phyloP scores from a whole-genome alignment of 2,329 filamentous ascomycete species.

The Colletotrichum sp. region DNA sequence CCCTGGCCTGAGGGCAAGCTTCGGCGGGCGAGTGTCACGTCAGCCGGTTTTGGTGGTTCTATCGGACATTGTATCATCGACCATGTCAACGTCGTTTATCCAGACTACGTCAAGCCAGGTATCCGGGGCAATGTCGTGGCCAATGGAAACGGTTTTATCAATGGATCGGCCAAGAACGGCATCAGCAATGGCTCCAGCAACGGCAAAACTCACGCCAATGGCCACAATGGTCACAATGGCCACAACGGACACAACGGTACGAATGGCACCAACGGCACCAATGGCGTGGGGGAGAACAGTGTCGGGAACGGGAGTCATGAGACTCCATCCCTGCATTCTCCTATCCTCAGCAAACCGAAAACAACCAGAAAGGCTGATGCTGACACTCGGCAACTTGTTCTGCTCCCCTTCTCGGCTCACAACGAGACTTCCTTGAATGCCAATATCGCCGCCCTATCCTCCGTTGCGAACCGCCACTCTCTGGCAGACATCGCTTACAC shows the following conservation, averaged over 20 bases:
- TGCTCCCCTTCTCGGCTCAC: slow-evolving; percentile 28
- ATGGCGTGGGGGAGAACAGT: background rate
- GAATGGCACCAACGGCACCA: background rate
- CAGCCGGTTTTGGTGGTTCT: background rate
- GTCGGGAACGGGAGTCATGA: background rate
- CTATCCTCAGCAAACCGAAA: background rate
- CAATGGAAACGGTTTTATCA: background rate
- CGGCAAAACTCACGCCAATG: background rate
- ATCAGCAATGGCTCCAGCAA: background rate
- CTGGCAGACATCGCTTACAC: background rate
- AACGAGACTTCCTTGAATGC: slow-evolving; percentile 21
- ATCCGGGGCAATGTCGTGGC: fast-evolving
- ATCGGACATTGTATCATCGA: background rate
- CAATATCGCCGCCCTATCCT: slow-evolving; percentile 18
- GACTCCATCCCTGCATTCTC: background rate
- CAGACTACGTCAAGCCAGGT: background rate
- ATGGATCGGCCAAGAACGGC: background rate
- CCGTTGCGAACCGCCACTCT: background rate
- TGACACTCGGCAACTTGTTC: slow-evolving; percentile 20
- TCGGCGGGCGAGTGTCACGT: background rate
- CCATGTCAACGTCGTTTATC: background rate
- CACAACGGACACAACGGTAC: background rate
- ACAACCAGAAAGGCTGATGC: slow-evolving; percentile 2
- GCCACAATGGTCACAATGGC: background rate
- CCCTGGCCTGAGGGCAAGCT: background rate